Evolutionary conservation across 805 yeast species (phyloP), one percentile per base, ranked within the genome.

Genomic region (Maudiozyma serrabonitensis): DNA sequence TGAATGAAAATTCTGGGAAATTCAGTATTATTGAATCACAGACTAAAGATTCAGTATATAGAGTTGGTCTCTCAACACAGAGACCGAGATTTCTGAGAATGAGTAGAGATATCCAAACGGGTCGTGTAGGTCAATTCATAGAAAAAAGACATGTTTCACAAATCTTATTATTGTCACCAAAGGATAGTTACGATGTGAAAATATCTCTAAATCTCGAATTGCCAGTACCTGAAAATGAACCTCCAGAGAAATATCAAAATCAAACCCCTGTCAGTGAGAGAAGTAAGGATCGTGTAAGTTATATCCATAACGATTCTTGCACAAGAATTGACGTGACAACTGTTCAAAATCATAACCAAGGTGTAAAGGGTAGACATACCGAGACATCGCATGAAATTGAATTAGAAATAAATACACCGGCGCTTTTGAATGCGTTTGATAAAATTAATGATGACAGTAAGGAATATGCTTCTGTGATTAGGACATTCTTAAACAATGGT

Each of bases 121-220:
- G 82, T 9, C 73, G 95, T 56, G 69, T 73, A 16, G 80, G 81
- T 46, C 81, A 80, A 32, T 82, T 82, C 41, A 84, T 89, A 47
- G 81, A 80, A 52, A 89, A 89, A 61, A 76, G 79, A 56, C 74
- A 91, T 48, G 69, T 88, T n/a, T 78, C 87, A 2, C 88, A 84
- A 61, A 65, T 90, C 49, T 75, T 79, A 58, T 72, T 89, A 19
- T 81, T 78, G 59, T 76, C 84, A 48, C 96, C 96, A 4, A 82
- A 85, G 54, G 79, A 85, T 32, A 73, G 81, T 66, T 82, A 81
- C 61, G 97, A 89, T 67, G 72, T 83, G 56, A 75, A 95, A 56
- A 69, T 89, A 37, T 81, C 95, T 6, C 68, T 90, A 54, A 79
- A 87, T 38, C 66, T 85, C 28, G 97, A 89, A 78, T 63, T 82